Evolutionary conservation across 352 stramenopile species (phyloP), one percentile per base, ranked within the genome.

Genomic region (Phytophthora crassamura): DNA sequence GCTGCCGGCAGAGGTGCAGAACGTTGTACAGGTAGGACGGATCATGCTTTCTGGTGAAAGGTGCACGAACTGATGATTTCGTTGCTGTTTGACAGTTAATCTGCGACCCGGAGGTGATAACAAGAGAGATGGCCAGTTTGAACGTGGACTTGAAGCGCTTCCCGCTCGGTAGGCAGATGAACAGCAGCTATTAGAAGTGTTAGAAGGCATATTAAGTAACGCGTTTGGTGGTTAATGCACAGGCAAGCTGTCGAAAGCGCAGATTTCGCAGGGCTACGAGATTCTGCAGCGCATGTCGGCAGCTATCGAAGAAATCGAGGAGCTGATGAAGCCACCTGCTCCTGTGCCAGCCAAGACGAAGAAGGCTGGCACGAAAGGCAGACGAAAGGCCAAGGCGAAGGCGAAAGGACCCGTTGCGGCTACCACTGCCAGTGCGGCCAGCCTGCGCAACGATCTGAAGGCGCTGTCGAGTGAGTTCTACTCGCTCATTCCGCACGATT

Each of bases 401-500:
- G 63, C 64, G 1, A 76, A 64, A 22, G 58, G 58, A 30, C 54
- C 64, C 34, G 38, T 52, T 38, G 41, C 70, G 45, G 55, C 62
- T 45, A 39, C 67, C 32, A 51, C 22, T 5, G 59, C 12, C 46
- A 74, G 63, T 5, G 15, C 77, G 5, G 38, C 55, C 8, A 70
- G 63, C 48, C 67, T 78, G 7, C 77, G 74, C 25, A 32, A 42
- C 0, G 55, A 81, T 28, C 63, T 92, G 8, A 89, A 89, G 40
- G 22, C 67, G 15, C 74, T 89, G 8, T 85, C 80, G 10, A 89
- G 72, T 40, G 75, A 85, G 25, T 90, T 92, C 45, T 92, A 92
- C 67, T 80, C 81, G 51, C 64, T 89, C 8, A 88, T 92, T 34
- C 84, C 84, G 38, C 81, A 92, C 39, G 73, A 89, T 15, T 90